Evolutionary conservation across 306 rosid genomes (phyloP), one percentile per base, ranked within the genome.

Genomic region (Macrotyloma uniflorum): DNA sequence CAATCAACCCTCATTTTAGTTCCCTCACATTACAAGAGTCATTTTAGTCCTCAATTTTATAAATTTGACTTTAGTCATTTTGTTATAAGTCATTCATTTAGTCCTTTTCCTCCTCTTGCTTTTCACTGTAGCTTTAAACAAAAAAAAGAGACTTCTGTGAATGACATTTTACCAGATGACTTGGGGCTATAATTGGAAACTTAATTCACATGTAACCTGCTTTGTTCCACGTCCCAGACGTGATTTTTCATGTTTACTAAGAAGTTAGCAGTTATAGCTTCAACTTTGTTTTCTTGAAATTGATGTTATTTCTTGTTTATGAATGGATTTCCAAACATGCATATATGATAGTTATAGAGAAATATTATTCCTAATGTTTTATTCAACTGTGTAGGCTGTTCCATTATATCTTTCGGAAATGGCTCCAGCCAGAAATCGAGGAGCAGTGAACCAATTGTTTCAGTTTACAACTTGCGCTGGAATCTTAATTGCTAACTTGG

Each of bases 351-450:
- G 12, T 32, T 30, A n/a, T 28, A n/a, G 19, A 24, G 33, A 68
- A 69, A 33, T 63, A 63, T 32, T 51, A 20, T 49, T 69, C 74
- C 61, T 11, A 75, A 42, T 23, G 65, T n/a, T 47, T 6, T 5
- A 40, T 63, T 33, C 30, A 43, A 63, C 26, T 78, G 35, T 82
- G 76, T 87, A 94, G 98, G 99, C 99, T 18, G 97, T 93, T 83
- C 99, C 99, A 1, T 81, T 96, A 83, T 96, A 96, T 80, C 91
- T 96, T 14, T 91, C 98, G 1, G 99, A 96, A 84, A 96, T 96
- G 94, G 97, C 99, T 67, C 99, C 99, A 8, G 94, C 96, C 1
- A 93, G 85, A 30, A 85, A 78, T 55, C 82, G 99, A 68, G 99
- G 97, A 76, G 92, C 93, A 10, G 92, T 93, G 54, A 96, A 96